A percentile compares a stretch with the other conserved stretches of the same genome.
These are phyloP conservation scores for Entelexis paramagnoliae DNA, from an alignment of 1,139 yeast species.

Conservation along the genomic window DNA sequence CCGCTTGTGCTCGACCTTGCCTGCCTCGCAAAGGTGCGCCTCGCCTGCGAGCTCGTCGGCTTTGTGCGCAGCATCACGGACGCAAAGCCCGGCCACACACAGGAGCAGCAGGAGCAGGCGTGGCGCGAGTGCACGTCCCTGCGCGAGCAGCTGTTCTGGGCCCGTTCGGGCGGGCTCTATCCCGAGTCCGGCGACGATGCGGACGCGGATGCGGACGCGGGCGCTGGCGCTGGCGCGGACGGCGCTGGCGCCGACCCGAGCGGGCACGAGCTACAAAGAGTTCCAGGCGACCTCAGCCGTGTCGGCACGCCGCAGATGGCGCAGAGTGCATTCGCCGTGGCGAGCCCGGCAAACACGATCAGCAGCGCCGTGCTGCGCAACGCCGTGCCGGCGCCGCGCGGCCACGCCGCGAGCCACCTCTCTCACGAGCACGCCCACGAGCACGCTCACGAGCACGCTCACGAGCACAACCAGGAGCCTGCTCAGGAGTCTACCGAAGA, in stretches of 20 bases:
- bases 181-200: slow-evolving; percentile 12
- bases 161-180: slow-evolving; percentile 52
- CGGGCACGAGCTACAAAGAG: neutral
- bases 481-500: too few species aligned
- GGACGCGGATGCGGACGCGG: neutral
- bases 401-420: neutral
- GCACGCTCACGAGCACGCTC: too few species aligned
- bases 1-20: slow-evolving; percentile 71
- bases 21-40: slow-evolving; percentile 69
- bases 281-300: neutral
- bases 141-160: slow-evolving; percentile 63
- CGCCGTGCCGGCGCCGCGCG: neutral
- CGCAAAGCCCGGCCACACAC: slow-evolving; percentile 41
- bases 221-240: neutral
- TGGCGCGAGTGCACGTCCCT: slow-evolving; percentile 52
- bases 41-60: slow-evolving; percentile 69
- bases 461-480: too few species aligned
- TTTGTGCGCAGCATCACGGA: slow-evolving; percentile 55
- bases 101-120: slow-evolving; percentile 34
- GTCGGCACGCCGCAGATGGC: neutral
- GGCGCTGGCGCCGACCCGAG: too few species aligned
- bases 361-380: neutral
- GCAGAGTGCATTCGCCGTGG: neutral
- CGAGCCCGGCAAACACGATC: neutral
- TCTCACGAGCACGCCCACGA: too few species aligned